Evolutionary conservation across 176 grass and related monocot genomes (phyloP), one percentile per base, ranked within the genome.

Genomic region (Avena sativa): DNA sequence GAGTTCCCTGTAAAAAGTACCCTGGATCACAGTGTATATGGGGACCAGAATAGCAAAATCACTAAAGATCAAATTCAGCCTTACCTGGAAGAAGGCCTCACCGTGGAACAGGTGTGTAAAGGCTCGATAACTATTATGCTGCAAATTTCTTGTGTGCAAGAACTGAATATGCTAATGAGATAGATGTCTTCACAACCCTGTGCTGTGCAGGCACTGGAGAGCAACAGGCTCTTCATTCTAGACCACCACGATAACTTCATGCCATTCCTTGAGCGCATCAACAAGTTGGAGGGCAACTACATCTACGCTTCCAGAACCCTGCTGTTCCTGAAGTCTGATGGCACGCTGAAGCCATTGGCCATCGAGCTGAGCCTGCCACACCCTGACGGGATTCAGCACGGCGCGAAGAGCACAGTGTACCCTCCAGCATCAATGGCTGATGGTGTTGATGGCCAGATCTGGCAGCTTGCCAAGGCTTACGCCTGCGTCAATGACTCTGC

Each of bases 381-480:
- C 71, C 84, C 73, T 0, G n/a, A 98, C 0, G 91, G 91, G 0
- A 57, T 89, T 10, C 77, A 87, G 64, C 78, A 75, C 1, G 93
- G 96, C 1, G 88, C 87, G 1, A 9, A 70, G 25, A 96, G 90
- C 79, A 94, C 55, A 16, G 93, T 96, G 47, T 98, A 86, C 76
- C 91, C 87, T 5, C 89, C 93, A 0, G 90, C 93, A 43, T 43
- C 40, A 43, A 43, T n/a, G 50, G 81, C 0, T 43, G 51, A 76
- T 3, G 92, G 93, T 2, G 84, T 90, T n/a, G 11, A 85, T 0
- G 55, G 79, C 2, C 90, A 87, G 16, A 88, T 98, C 12, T 98
- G 96, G 96, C 92, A 96, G 55, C 88, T 98, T 48, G 93, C 96
- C 57, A 98, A 98, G 92, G 96, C 96, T 28, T 98, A 96, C 16